Conservation (phyloP, 1,284 basidiomycete species). For the Xanthoconium separans region DNA sequence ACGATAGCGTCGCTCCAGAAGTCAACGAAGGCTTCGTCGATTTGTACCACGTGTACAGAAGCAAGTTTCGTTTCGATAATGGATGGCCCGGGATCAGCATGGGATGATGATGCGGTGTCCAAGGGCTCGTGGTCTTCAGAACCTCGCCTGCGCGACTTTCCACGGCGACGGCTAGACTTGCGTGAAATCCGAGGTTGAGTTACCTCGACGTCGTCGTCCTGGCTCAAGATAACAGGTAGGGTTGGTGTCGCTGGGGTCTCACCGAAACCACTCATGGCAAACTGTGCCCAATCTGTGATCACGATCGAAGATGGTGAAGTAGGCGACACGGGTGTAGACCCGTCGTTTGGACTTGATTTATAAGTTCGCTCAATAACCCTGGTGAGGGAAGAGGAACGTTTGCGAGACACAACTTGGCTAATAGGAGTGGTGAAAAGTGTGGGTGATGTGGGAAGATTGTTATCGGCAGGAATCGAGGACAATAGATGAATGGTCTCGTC, state of each 20-base stretch:
- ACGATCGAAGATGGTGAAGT: conserved; percentile 23
- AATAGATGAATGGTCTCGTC: conserved; percentile 63
- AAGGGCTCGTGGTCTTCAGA: conserved; percentile 17
- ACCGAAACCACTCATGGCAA: conserved; percentile 64
- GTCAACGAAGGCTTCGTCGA: conserved; percentile 77
- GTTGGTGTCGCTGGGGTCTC: conserved; percentile 42
- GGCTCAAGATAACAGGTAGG: conserved; percentile 57
- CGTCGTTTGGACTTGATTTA: background rate
- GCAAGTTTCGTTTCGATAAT: conserved; percentile 37
- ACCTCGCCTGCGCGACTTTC: conserved; percentile 25
- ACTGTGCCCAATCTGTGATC: conserved; percentile 52
- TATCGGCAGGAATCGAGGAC: conserved; percentile 22
- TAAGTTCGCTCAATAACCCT: conserved; percentile 11
- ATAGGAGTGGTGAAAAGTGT: conserved; percentile 24
- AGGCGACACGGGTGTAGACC: conserved; percentile 20
- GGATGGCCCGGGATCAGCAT: conserved; percentile 20
- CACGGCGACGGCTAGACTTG: conserved; percentile 21
- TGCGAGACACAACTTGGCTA: conserved; percentile 16
- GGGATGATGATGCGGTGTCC: conserved; percentile 3
- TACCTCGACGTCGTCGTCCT: conserved; percentile 55
- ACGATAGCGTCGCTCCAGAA: conserved; percentile 72
- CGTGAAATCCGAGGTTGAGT: conserved; percentile 42
- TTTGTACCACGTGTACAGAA: conserved; percentile 46
- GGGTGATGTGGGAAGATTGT: conserved; percentile 18
- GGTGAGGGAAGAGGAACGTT: conserved; percentile 21